A percentile compares a stretch with the other conserved stretches of the same genome.
phyloP scores from a whole-genome alignment of 257 asterid species.

The Plantago major region DNA sequence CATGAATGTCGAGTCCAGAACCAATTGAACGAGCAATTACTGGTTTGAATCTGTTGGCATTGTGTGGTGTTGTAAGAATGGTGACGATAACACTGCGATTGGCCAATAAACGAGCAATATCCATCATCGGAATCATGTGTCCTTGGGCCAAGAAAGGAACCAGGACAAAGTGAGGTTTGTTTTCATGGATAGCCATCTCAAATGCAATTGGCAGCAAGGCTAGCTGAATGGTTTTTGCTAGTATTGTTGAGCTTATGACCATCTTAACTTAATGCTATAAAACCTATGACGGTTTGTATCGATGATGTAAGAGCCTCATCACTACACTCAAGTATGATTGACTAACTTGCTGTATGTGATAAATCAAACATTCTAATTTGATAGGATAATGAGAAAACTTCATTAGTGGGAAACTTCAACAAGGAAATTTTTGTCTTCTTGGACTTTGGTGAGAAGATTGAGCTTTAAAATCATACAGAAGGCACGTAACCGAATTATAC shows the following conservation, averaged over 20 bases:
- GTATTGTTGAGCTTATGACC: background rate
- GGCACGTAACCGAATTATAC: no score
- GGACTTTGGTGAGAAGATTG: no score
- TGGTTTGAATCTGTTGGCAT: slow-evolving; percentile 25
- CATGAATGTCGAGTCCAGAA: slow-evolving; percentile 26
- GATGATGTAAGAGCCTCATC: slow-evolving; percentile 7
- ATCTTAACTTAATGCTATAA: no score
- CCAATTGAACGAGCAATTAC: slow-evolving; percentile 30
- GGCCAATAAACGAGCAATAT: slow-evolving; percentile 47
- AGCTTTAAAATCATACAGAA: no score
- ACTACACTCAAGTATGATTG: background rate
- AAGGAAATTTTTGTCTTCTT: no score
- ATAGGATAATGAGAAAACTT: no score
- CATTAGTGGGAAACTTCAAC: no score
- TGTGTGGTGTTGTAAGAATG: slow-evolving; percentile 35
- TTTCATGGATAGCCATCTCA: slow-evolving; percentile 12
- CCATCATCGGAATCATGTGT: slow-evolving; percentile 56
- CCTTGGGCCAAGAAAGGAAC: slow-evolving; percentile 64
- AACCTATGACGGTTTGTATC: no score
- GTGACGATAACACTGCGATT: slow-evolving; percentile 34
- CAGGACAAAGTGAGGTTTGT: slow-evolving; percentile 42
- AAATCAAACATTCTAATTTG: no score
- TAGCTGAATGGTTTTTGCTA: background rate
- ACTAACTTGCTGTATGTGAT: background rate
- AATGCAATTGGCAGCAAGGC: background rate